A percentile compares a stretch with the other conserved stretches of the same genome.
These are phyloP conservation scores for Globisporangium acanthophoron DNA, from an alignment of 352 stramenopile genomes.

Conservation along the genomic window DNA sequence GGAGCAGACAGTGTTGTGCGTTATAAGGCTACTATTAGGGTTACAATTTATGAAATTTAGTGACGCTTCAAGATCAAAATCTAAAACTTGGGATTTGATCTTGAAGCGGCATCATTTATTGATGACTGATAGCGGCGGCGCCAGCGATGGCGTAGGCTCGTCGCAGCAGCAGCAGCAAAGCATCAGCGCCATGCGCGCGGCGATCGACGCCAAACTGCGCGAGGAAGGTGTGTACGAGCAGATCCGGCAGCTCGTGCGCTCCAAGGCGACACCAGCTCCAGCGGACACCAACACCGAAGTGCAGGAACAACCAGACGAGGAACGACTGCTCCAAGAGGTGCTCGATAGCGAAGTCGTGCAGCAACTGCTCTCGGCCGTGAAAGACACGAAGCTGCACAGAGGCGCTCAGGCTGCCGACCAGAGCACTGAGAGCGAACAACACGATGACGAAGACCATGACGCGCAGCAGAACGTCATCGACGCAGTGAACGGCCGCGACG, in stretches of 20 bases:
- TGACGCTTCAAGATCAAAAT: no score
- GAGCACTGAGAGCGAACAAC: background rate
- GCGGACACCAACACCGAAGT: background rate
- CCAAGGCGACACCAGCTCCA: slow-evolving; percentile 9
- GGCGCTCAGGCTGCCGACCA: background rate
- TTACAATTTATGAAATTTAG: no score
- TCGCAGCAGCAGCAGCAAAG: slow-evolving; percentile 17
- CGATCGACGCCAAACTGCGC: slow-evolving; percentile 68
- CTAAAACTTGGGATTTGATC: no score
- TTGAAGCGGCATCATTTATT: background rate
- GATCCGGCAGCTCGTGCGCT: slow-evolving; percentile 54
- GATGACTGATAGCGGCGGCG: background rate
- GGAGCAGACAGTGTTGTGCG: no score
- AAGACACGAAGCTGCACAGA: slow-evolving; percentile 16
- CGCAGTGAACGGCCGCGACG: slow-evolving; percentile 13
- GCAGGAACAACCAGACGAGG: slow-evolving; percentile 14
- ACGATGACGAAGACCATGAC: background rate
- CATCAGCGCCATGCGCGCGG: slow-evolving; percentile 44
- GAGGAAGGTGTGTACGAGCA: slow-evolving; percentile 77
- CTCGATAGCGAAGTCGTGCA: slow-evolving; percentile 75
- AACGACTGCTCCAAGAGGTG: slow-evolving; percentile 47
- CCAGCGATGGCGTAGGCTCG: background rate
- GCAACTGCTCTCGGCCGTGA: slow-evolving; percentile 48
- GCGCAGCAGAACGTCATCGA: background rate
- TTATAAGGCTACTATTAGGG: no score